Conservation (phyloP, 768 basidiomycete genomes). For the Harrya chromipes region DNA sequence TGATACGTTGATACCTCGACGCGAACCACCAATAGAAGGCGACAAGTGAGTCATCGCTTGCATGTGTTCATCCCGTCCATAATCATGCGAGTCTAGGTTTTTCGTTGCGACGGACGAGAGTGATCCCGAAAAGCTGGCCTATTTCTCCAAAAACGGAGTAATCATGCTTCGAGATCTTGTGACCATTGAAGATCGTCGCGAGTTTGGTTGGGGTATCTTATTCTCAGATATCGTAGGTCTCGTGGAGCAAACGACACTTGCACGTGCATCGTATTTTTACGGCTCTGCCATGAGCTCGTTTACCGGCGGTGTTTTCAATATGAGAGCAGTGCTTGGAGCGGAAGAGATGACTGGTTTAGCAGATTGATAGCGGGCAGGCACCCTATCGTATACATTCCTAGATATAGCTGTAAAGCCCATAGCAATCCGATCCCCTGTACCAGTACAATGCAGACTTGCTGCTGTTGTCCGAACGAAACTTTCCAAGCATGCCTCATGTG, state of each 20-base stretch:
- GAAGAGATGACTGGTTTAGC: conserved; percentile 32
- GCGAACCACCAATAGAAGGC: conserved; percentile 14
- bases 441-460: conserved; percentile 12
- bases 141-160: conserved; percentile 33
- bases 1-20: conserved; percentile 9
- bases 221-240: conserved; percentile 40
- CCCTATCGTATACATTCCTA: not conserved
- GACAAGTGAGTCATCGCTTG: conserved; percentile 14
- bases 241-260: conserved; percentile 39
- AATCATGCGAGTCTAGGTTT: conserved; percentile 16
- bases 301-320: conserved; percentile 38
- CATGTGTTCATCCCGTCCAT: not conserved
- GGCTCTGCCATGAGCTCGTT: conserved; percentile 38
- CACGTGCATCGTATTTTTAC: conserved; percentile 36
- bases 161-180: conserved; percentile 39
- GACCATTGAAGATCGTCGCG: conserved; percentile 36
- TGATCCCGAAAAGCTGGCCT: conserved; percentile 26
- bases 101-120: conserved; percentile 39
- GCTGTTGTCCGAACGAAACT: not conserved
- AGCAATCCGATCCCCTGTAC: conserved; percentile 2
- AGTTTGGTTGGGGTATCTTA: conserved; percentile 39
- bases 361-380: conserved; percentile 25
- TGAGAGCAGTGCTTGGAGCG: conserved; percentile 35
- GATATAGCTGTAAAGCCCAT: conserved; percentile 3
- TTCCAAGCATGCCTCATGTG: conserved; percentile 4